phyloP scores from a whole-genome alignment of 2,329 filamentous ascomycete genomes.

The Clonostachys byssicola region DNA sequence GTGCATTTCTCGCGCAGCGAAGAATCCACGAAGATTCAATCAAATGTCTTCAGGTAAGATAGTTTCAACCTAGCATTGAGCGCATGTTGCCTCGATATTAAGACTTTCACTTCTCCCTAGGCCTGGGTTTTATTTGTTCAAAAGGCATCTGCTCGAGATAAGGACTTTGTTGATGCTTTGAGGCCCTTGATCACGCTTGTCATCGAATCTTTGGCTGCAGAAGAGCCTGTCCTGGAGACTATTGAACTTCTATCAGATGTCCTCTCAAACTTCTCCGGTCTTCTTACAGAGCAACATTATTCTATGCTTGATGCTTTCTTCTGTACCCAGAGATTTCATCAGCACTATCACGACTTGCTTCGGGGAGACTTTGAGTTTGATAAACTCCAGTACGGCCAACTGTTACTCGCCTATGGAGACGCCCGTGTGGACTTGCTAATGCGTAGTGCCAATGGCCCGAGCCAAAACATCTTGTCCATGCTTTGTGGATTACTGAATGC shows the following conservation, averaged over 20 bases:
- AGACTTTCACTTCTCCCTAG: constrained; percentile 24
- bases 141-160: constrained; percentile 52
- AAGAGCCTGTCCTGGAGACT: constrained; percentile 53
- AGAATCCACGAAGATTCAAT: constrained; percentile 50
- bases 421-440: constrained; percentile 58
- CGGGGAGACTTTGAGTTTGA: constrained; percentile 61
- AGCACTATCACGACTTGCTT: constrained; percentile 49
- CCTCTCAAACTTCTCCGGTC: constrained; percentile 59
- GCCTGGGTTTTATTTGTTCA: constrained; percentile 74
- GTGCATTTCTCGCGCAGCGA: constrained; percentile 23
- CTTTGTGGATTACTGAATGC: constrained; percentile 64
- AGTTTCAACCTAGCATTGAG: neutral
- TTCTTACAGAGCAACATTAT: constrained; percentile 57
- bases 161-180: constrained; percentile 53
- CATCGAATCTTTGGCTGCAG: constrained; percentile 55
- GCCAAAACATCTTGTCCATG: constrained; percentile 47
- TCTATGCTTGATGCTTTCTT: constrained; percentile 54
- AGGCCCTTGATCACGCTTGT: constrained; percentile 55
- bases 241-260: constrained; percentile 63
- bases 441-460: constrained; percentile 42
- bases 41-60: constrained; percentile 54
- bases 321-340: constrained; percentile 52
- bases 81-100: neutral
- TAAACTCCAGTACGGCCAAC: constrained; percentile 58
- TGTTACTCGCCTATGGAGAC: constrained; percentile 67